phyloP scores from a whole-genome alignment of 352 stramenopile species.

The Hyaloperonospora arabidopsidis region DNA sequence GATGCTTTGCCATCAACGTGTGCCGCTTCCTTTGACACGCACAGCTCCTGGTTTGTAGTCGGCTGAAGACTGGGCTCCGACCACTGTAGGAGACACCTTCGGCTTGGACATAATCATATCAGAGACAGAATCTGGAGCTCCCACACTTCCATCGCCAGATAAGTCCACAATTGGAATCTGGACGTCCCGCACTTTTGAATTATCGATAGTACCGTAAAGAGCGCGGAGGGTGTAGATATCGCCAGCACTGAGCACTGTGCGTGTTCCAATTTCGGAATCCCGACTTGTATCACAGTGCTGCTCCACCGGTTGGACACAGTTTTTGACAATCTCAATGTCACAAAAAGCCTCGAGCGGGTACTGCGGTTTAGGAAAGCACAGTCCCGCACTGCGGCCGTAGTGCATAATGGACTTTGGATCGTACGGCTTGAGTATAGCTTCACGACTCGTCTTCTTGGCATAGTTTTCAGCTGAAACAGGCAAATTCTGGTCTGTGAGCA shows the following conservation, averaged over 20 bases:
- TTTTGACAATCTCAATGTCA: conserved; percentile 50
- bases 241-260: conserved; percentile 41
- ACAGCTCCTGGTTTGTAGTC: conserved; percentile 1
- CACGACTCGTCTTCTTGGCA: conserved; percentile 35
- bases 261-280: conserved; percentile 51
- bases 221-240: conserved; percentile 58
- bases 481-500: conserved; percentile 54
- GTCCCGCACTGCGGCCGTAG: conserved; percentile 48
- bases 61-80: background rate
- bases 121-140: conserved; percentile 13
- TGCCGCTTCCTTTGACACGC: too few relatives aligned
- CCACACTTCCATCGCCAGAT: conserved; percentile 12
- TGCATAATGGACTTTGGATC: conserved; percentile 75
- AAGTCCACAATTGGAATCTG: conserved; percentile 24
- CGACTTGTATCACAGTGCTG: conserved; percentile 68
- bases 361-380: conserved; percentile 65
- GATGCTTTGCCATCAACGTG: too few relatives aligned
- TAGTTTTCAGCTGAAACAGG: conserved; percentile 63
- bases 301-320: conserved; percentile 58
- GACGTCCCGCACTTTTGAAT: conserved; percentile 25
- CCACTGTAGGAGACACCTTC: background rate
- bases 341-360: conserved; percentile 61
- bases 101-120: conserved; percentile 17
- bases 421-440: conserved; percentile 57
- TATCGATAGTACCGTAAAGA: conserved; percentile 43